A percentile compares a stretch with the other conserved stretches of the same genome.
phyloP scores from a whole-genome alignment of 202 grass and related monocot species.

The Zizania palustris region DNA sequence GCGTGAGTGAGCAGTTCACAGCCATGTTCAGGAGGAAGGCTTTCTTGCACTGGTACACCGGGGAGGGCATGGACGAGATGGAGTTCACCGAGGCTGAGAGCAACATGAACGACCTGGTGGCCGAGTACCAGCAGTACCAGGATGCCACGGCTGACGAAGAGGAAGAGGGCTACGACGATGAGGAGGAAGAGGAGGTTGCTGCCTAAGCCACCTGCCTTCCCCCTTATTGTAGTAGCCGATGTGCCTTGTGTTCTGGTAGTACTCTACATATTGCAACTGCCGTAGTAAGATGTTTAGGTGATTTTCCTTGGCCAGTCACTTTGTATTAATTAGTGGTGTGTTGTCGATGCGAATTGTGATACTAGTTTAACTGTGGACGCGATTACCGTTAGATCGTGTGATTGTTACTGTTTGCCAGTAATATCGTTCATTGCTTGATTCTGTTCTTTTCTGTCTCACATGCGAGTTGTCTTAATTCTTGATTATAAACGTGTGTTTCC shows the following conservation, averaged over 20 bases:
- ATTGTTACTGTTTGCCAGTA: slow-evolving; percentile 3
- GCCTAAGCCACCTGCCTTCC: slow-evolving; percentile 41
- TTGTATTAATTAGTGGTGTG: not conserved
- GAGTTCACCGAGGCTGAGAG: slow-evolving; percentile 90
- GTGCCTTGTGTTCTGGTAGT: slow-evolving; percentile 10
- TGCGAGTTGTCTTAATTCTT: not conserved
- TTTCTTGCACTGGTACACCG: slow-evolving; percentile 85
- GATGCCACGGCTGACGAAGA: slow-evolving; percentile 69
- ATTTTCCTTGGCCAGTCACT: slow-evolving; percentile 10
- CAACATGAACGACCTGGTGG: slow-evolving; percentile 97
- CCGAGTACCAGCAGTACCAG: slow-evolving; percentile 96
- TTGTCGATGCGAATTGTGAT: slow-evolving; percentile 16
- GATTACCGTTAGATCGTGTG: slow-evolving; percentile 23
- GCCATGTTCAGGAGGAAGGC: slow-evolving; percentile 84
- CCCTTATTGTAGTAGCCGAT: too few species aligned
- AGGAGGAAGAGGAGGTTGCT: slow-evolving; percentile 57
- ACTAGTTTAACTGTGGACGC: slow-evolving; percentile 39
- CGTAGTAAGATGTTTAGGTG: slow-evolving; percentile 25
- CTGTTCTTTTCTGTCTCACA: not conserved
- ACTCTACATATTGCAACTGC: not conserved
- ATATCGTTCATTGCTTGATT: not conserved
- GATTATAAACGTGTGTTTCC: not conserved
- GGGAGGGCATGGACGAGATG: slow-evolving; percentile 99
- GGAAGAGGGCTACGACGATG: slow-evolving; percentile 54
- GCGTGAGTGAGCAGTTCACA: slow-evolving; percentile 74